Conservation (phyloP, 768 basidiomycete species). For the Dendrothele bispora region DNA sequence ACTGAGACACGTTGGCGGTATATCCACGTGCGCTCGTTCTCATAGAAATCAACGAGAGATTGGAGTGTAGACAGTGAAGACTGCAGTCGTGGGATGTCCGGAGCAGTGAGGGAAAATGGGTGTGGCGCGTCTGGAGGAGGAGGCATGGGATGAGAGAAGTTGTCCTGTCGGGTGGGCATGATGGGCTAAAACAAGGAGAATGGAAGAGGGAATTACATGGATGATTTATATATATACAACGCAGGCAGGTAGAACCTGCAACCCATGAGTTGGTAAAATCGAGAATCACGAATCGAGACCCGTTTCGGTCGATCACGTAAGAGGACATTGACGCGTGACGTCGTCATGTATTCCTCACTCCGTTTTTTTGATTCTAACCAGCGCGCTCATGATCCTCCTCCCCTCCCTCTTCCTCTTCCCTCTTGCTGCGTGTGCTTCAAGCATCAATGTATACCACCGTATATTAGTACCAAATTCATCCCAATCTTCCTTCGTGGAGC, state of each 20-base stretch:
- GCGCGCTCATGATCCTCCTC: constrained; percentile 9
- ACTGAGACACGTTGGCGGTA: constrained; percentile 63
- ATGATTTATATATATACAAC: too few species aligned
- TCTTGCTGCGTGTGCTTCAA: constrained; percentile 15
- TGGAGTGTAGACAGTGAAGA: constrained; percentile 61
- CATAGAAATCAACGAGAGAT: constrained; percentile 65
- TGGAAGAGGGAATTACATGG: too few species aligned
- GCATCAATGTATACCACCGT: constrained; percentile 47
- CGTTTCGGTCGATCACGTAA: too few species aligned
- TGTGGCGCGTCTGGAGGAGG: constrained; percentile 22
- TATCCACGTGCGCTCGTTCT: constrained; percentile 72
- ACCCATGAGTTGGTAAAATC: too few species aligned
- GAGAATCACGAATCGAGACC: too few species aligned
- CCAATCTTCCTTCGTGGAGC: constrained; percentile 39
- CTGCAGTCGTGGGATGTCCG: constrained; percentile 35
- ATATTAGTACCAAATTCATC: constrained; percentile 46
- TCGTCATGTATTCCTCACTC: too few species aligned
- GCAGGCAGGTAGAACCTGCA: too few species aligned
- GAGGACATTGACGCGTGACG: too few species aligned
- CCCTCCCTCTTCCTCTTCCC: constrained; percentile 17
- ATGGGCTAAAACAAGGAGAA: too few species aligned
- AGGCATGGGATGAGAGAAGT: constrained; percentile 4
- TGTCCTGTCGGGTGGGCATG: too few species aligned
- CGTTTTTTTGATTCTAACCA: too few species aligned
- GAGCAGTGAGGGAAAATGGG: constrained; percentile 32